Evolutionary conservation across 1,284 basidiomycete genomes (phyloP).

Genomic region (Inonotus hispidus): DNA sequence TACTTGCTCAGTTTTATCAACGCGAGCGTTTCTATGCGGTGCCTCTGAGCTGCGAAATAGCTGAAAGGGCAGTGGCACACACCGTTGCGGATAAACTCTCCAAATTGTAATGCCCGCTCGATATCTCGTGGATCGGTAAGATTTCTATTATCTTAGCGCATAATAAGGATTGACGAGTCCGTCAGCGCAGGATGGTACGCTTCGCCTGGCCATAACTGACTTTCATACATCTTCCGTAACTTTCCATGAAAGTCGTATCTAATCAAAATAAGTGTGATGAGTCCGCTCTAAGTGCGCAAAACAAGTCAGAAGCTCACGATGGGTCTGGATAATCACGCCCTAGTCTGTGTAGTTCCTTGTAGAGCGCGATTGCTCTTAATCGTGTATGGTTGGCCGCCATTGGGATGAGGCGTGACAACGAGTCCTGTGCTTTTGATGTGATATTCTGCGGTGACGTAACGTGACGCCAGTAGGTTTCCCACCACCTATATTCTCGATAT

Average conservation of each 20-base stretch:
- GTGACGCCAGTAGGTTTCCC: neutral
- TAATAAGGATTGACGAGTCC: neutral
- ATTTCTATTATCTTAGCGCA: conserved; percentile 58
- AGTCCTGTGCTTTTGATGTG: neutral
- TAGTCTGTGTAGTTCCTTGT: conserved; percentile 73
- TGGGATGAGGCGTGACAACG: neutral
- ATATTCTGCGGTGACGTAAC: neutral
- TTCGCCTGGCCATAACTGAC: conserved; percentile 33
- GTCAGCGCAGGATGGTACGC: neutral
- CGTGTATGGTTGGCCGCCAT: conserved; percentile 39
- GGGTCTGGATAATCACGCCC: conserved; percentile 77
- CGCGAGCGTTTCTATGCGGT: conserved; percentile 69
- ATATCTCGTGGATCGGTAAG: conserved; percentile 69
- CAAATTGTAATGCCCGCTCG: conserved; percentile 72
- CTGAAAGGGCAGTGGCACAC: conserved; percentile 24
- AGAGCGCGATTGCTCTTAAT: conserved; percentile 58
- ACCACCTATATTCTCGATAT: too few species aligned
- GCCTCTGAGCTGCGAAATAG: neutral
- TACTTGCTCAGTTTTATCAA: conserved; percentile 85
- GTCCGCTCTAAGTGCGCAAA: conserved; percentile 13
- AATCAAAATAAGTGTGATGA: conserved; percentile 16
- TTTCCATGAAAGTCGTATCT: conserved; percentile 75
- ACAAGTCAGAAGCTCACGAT: conserved; percentile 40
- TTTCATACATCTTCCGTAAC: conserved; percentile 65
- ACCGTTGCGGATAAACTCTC: conserved; percentile 90